Evolutionary conservation across 148 eudicot species (phyloP).

Genomic region (Pouteria glomerata): DNA sequence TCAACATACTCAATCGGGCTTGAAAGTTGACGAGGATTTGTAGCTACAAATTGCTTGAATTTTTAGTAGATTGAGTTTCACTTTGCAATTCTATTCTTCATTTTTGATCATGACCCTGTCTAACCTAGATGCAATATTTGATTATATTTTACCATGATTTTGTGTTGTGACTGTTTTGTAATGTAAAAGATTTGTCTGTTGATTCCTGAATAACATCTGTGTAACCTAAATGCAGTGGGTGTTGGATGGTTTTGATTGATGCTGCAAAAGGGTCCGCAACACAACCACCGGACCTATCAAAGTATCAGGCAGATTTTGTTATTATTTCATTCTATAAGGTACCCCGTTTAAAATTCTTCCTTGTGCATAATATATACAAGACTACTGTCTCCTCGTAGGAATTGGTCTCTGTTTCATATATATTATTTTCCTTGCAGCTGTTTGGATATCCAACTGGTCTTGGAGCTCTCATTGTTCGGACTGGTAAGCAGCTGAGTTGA

Average conservation of each 20-base stretch:
- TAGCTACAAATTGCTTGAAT: neutral
- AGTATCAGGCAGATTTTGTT: conserved; percentile 81
- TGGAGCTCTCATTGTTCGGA: conserved; percentile 87
- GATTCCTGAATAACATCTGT: neutral
- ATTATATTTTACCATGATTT: neutral
- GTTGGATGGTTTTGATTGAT: conserved; percentile 89
- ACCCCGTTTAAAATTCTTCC: conserved; percentile 3
- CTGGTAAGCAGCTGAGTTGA: conserved; percentile 48
- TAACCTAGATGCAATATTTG: neutral
- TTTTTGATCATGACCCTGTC: neutral
- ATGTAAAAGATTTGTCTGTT: neutral
- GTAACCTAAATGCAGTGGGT: conserved; percentile 43
- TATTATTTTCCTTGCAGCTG: conserved; percentile 30
- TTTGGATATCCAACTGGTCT: conserved; percentile 98
- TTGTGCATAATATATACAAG: neutral
- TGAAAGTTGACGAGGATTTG: neutral
- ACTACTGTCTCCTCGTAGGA: neutral
- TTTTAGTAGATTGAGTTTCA: neutral
- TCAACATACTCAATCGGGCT: neutral
- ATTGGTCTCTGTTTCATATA: neutral
- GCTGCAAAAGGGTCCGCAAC: conserved; percentile 99
- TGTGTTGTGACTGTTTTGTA: neutral
- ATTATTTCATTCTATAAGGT: conserved; percentile 94
- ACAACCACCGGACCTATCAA: conserved; percentile 79
- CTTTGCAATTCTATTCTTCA: neutral